Base-by-base conservation (phyloP, 2,329 filamentous ascomycete species). In the Alternaria postmessia region DNA sequence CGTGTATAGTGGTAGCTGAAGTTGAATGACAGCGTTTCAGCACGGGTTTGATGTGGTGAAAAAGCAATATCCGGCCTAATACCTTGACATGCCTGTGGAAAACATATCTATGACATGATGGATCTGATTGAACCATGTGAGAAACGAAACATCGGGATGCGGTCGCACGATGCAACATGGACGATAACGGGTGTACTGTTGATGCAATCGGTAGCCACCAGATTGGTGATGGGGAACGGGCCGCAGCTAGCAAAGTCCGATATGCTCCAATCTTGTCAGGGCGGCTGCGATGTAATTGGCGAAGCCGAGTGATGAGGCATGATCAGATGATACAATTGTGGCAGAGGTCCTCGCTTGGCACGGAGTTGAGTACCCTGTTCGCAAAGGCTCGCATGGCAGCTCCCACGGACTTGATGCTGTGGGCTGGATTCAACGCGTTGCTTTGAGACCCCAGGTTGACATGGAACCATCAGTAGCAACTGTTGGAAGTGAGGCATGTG, bases 241-340 rank as follows among this genome's bases (percentile, higher is more conserved):
- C 52, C 53, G 56, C 56, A 26, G 54, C 32, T 57, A 47, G 52
- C 59, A 59, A 64, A 66, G 63, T 64, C 63, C 61, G 65, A 51
- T 59, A 16, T 44, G 51, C 46, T 24, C 32, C 52, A 42, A 18
- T 44, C 46, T 34, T 57, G 44, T 22, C 28, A 47, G 36, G 42
- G 22, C n/a, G n/a, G 20, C 12, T 28, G 34, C 9, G 11, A 24
- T 22, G 14, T 34, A 39, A 30, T 26, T 34, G 34, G 26, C 7
- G 20, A 16, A 30, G 14, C 42, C 42, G 34, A 54, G 6, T 20
- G 14, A 41, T 20, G 44, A 48, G 43, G 57, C 16, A 44, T 46
- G 32, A 26, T 7, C 12, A 46, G 18, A 53, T 32, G 32, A 14
- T n/a, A 47, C 43, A 24, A 26, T 20, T 36, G 20, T 20, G 22